Conservation (phyloP, 1,139 yeast species). For the Pneumocystis canis region DNA sequence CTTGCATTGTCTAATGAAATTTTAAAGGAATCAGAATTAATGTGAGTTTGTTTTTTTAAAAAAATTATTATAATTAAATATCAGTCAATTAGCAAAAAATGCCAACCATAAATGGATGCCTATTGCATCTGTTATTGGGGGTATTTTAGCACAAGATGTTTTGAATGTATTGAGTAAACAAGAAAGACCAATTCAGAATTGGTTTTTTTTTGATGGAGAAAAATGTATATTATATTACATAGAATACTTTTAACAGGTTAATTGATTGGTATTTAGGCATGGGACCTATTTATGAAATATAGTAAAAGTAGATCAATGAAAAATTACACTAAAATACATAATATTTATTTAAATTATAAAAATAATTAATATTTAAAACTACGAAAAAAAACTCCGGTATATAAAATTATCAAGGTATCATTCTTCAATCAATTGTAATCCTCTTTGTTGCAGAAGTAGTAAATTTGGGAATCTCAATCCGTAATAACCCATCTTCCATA, state of each 20-base stretch:
- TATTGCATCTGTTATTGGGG: constrained; percentile 78
- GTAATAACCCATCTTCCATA: not conserved
- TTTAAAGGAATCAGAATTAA: not conserved
- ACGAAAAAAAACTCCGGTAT: not conserved
- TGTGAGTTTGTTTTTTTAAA: constrained; percentile 8
- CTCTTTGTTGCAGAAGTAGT: not conserved
- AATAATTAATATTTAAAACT: too few relatives aligned
- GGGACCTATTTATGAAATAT: not conserved
- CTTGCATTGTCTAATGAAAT: not conserved
- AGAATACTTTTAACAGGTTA: not conserved
- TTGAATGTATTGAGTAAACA: constrained; percentile 65
- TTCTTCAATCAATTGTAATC: not conserved
- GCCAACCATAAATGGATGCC: constrained; percentile 44
- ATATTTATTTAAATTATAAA: too few relatives aligned
- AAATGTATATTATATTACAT: constrained; percentile 18
- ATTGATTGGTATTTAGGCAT: not conserved
- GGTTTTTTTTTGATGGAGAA: constrained; percentile 59
- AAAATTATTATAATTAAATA: constrained; percentile 19
- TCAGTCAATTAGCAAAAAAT: constrained; percentile 37
- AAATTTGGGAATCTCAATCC: not conserved
- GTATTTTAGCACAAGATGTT: constrained; percentile 79
- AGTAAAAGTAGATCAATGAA: too few relatives aligned
- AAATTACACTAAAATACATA: too few relatives aligned
- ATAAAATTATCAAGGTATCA: too few relatives aligned
- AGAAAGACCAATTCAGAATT: constrained; percentile 71